A percentile compares a stretch with the other conserved stretches of the same genome.
phyloP scores from a whole-genome alignment of 2,329 filamentous ascomycete species.

The Aspergillus pseudoviridinutans region DNA sequence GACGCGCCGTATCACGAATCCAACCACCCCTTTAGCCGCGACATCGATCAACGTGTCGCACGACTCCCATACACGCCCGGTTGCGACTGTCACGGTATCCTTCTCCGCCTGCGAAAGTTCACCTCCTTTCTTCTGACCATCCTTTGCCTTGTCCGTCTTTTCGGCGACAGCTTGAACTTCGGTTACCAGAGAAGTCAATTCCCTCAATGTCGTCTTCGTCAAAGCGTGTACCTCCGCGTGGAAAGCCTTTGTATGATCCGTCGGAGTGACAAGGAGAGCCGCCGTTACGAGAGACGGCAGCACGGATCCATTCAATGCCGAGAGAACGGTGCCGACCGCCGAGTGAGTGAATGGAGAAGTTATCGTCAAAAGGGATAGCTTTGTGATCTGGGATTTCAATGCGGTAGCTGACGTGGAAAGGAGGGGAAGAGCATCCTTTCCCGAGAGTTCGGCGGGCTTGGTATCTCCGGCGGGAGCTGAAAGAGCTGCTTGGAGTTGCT shows the following conservation, averaged over 20 bases:
- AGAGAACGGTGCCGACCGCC: slow-evolving; percentile 66
- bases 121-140: slow-evolving; percentile 23
- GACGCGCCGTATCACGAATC: slow-evolving; percentile 66
- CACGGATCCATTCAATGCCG: slow-evolving; percentile 67
- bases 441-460: slow-evolving; percentile 6
- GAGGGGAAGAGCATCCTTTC: slow-evolving; percentile 55
- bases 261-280: slow-evolving; percentile 60
- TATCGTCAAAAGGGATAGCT: slow-evolving; percentile 79
- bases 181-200: slow-evolving; percentile 58
- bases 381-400: slow-evolving; percentile 78
- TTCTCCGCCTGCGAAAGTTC: slow-evolving; percentile 33
- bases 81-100: slow-evolving; percentile 59
- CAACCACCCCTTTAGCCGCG: slow-evolving; percentile 63
- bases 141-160: slow-evolving; percentile 40
- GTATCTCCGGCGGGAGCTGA: slow-evolving; percentile 18
- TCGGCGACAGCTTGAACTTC: slow-evolving; percentile 52
- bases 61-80: slow-evolving; percentile 76
- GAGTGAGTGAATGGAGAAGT: slow-evolving; percentile 82
- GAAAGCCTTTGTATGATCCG: slow-evolving; percentile 60
- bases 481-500: slow-evolving; percentile 38
- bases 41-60: slow-evolving; percentile 70
- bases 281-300: slow-evolving; percentile 71
- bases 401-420: slow-evolving; percentile 68
- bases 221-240: slow-evolving; percentile 60
- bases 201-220: slow-evolving; percentile 57